Conservation (phyloP, 345 rosid genomes). For the Orychophragmus violaceus region DNA sequence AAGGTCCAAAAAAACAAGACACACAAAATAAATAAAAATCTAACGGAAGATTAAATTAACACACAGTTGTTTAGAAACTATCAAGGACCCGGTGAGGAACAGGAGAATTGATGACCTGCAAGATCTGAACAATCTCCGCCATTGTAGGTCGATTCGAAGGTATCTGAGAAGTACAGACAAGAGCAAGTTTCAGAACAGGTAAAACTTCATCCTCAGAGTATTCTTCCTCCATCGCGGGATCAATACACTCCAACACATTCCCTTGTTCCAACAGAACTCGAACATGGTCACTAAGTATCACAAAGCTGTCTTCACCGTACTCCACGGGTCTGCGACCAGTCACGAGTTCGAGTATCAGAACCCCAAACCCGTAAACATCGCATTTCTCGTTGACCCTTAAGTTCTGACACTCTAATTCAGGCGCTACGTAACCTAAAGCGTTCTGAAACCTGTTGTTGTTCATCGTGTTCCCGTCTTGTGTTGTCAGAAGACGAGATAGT, state of each 20-base stretch:
- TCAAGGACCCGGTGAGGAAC: conserved; percentile 45
- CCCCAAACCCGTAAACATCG: conserved; percentile 71
- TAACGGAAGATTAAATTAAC: background rate
- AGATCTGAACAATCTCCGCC: conserved; percentile 90
- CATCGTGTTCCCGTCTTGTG: conserved; percentile 57
- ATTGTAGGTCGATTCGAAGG: conserved; percentile 95
- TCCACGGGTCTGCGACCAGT: conserved; percentile 77
- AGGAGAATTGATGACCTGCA: conserved; percentile 72
- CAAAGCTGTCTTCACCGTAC: conserved; percentile 76
- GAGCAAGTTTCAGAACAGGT: conserved; percentile 78
- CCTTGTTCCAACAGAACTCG: conserved; percentile 66
- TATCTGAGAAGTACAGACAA: conserved; percentile 82
- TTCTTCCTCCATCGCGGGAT: conserved; percentile 46
- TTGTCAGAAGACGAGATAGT: conserved; percentile 57
- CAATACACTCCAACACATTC: conserved; percentile 67
- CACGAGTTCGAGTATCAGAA: conserved; percentile 70
- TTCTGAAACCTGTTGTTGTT: conserved; percentile 70
- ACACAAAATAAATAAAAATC: background rate
- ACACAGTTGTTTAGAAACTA: conserved; percentile 30
- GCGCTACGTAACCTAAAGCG: conserved; percentile 82
- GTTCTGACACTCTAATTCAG: conserved; percentile 80
- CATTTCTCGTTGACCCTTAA: conserved; percentile 85
- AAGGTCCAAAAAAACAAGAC: background rate
- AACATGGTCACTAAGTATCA: conserved; percentile 74
- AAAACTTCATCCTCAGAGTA: conserved; percentile 83